phyloP scores from a whole-genome alignment of 1,139 yeast genomes.

The Pichia cactophila region DNA sequence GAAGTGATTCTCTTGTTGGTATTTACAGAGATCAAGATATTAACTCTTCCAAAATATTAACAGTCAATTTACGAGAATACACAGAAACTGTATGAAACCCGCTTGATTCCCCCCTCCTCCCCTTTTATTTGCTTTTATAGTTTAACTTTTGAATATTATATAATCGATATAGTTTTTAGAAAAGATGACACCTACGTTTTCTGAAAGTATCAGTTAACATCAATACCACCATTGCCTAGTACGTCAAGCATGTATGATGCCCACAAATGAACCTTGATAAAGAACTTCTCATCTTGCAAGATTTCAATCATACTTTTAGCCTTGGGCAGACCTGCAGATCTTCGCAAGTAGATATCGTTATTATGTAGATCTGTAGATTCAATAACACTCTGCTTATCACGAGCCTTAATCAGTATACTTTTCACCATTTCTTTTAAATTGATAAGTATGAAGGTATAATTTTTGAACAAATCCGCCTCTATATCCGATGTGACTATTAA shows the following conservation, averaged over 20 bases:
- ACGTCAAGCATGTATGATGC: conserved; percentile 41
- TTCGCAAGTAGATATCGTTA: conserved; percentile 48
- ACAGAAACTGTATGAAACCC: conserved; percentile 26
- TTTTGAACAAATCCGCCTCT: conserved; percentile 43
- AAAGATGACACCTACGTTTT: not conserved
- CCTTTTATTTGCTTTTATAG: not conserved
- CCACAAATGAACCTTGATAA: conserved; percentile 62
- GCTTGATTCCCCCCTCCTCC: not conserved
- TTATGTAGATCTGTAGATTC: conserved; percentile 28
- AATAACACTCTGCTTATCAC: not conserved
- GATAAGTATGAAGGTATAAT: conserved; percentile 50
- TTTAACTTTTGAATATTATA: not conserved
- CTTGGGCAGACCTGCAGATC: conserved; percentile 38
- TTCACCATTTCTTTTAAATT: conserved; percentile 31
- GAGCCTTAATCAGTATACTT: conserved; percentile 4
- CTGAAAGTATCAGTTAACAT: not conserved
- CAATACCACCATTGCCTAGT: conserved; percentile 4
- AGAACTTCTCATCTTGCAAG: conserved; percentile 51
- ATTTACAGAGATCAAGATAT: conserved; percentile 79
- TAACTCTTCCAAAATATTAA: conserved; percentile 70
- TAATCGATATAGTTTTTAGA: not conserved
- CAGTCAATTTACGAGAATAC: conserved; percentile 63
- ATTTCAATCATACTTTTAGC: conserved; percentile 55
- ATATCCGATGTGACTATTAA: conserved; percentile 55
- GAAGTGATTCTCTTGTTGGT: conserved; percentile 87